A percentile compares a stretch with the other conserved stretches of the same genome.
phyloP scores from a whole-genome alignment of 768 basidiomycete genomes.

The Lactarius deliciosus region DNA sequence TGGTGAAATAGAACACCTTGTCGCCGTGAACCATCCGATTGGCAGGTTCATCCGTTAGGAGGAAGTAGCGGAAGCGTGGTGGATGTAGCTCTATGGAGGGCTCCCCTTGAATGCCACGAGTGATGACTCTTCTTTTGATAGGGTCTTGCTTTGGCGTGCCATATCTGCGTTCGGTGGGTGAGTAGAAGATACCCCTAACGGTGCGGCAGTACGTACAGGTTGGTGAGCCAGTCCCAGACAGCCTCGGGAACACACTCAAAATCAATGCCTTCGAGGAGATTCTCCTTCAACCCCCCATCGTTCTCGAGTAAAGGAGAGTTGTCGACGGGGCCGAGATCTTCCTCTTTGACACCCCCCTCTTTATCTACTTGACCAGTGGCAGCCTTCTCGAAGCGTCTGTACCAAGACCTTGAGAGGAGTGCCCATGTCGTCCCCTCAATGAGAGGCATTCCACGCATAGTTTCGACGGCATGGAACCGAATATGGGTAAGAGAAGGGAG shows the following conservation, averaged over 20 bases:
- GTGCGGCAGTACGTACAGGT: constrained; percentile 55
- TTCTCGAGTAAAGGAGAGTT: constrained; percentile 64
- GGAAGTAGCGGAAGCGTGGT: constrained; percentile 57
- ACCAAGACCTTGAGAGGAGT: constrained; percentile 71
- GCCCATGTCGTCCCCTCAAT: constrained; percentile 75
- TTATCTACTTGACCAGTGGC: constrained; percentile 69
- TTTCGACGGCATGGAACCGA: constrained; percentile 54
- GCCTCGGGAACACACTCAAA: constrained; percentile 72
- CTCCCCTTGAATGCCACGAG: constrained; percentile 51
- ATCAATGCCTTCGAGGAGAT: constrained; percentile 61
- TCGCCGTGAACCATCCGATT: constrained; percentile 34
- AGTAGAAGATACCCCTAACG: constrained; percentile 9
- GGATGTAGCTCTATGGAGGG: constrained; percentile 71
- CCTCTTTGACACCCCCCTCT: constrained; percentile 58
- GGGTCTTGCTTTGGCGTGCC: constrained; percentile 52
- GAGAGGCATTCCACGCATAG: constrained; percentile 50
- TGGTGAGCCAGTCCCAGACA: constrained; percentile 65
- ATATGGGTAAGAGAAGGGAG: constrained; percentile 31
- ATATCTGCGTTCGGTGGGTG: constrained; percentile 55
- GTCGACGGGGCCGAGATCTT: constrained; percentile 71
- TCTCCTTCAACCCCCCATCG: constrained; percentile 46
- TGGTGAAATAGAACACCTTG: constrained; percentile 39
- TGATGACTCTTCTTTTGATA: constrained; percentile 67
- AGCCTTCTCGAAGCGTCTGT: constrained; percentile 70
- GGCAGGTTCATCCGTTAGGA: constrained; percentile 36